These are phyloP conservation scores for Eutrema japonicum DNA, from an alignment of 345 rosid species.

Conservation along the genomic window DNA sequence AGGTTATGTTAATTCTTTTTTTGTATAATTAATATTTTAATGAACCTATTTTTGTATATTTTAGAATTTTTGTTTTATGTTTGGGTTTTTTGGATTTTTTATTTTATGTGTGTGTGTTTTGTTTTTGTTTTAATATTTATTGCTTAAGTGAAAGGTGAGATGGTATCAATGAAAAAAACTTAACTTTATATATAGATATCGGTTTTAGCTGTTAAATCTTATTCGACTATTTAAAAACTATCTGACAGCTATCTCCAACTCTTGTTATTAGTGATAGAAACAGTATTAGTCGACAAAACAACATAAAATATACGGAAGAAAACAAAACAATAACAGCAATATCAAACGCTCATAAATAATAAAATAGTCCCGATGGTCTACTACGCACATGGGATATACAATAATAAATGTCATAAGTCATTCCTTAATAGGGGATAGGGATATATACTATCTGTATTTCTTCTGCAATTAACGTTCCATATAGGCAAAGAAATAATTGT, in stretches of 20 bases:
- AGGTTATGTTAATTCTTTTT: too few relatives aligned
- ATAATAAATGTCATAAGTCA: background rate
- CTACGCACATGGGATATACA: conserved; percentile 30
- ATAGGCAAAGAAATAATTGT: too few relatives aligned
- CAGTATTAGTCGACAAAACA: background rate
- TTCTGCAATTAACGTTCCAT: too few relatives aligned
- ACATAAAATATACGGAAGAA: background rate
- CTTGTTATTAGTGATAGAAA: background rate
- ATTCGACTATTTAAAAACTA: background rate
- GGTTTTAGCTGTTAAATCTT: background rate
- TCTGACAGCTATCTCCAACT: conserved; percentile 39
- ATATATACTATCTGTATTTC: background rate
- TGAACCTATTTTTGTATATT: too few relatives aligned
- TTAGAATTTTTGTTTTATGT: too few relatives aligned
- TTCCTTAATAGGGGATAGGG: background rate
- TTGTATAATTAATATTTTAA: too few relatives aligned
- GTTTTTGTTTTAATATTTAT: too few relatives aligned
- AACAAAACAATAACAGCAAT: conserved; percentile 7
- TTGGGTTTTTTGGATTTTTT: too few relatives aligned
- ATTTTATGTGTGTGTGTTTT: too few relatives aligned
- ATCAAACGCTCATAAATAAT: background rate
- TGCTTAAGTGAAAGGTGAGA: too few relatives aligned
- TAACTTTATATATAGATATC: too few relatives aligned
- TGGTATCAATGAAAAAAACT: too few relatives aligned
- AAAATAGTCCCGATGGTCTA: background rate